These are phyloP conservation scores for Chaetomium cochliodes DNA, from an alignment of 495 filamentous ascomycete genomes.

Conservation along the genomic window DNA sequence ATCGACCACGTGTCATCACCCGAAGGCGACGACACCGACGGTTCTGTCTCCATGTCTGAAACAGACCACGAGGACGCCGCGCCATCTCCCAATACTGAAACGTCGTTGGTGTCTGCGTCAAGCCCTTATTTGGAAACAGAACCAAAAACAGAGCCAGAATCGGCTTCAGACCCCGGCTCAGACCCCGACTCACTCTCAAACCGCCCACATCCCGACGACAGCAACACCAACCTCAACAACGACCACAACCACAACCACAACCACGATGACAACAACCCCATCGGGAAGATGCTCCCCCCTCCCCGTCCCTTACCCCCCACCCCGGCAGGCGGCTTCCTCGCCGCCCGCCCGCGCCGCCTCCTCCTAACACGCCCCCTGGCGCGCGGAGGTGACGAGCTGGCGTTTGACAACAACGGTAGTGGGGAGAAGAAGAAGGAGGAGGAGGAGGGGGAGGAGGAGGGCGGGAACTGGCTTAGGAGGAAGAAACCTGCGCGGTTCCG, in stretches of 20 bases:
- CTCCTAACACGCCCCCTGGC: conserved; percentile 17
- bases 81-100: conserved; percentile 16
- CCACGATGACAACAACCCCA: not conserved
- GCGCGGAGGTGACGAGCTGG: conserved; percentile 17
- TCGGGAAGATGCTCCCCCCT: not conserved
- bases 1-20: not conserved
- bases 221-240: no score
- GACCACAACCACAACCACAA: no score
- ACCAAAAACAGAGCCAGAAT: not conserved
- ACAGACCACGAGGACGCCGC: conserved; percentile 8
- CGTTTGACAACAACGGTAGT: not conserved
- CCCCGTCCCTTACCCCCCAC: not conserved
- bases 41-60: conserved; percentile 1
- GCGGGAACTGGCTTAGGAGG: conserved; percentile 9
- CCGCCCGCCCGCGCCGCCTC: conserved; percentile 18
- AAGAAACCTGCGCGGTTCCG: conserved; percentile 21
- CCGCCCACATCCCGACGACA: conserved; percentile 5
- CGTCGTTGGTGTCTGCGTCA: conserved; percentile 2
- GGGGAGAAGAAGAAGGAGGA: not conserved
- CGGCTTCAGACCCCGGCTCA: not conserved
- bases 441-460: not conserved
- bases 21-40: conserved; percentile 2
- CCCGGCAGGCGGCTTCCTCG: conserved; percentile 14
- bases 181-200: not conserved
- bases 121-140: not conserved